Evolutionary conservation across 108 stramenopile genomes (phyloP).

Genomic region (Thalassiosira profunda): DNA sequence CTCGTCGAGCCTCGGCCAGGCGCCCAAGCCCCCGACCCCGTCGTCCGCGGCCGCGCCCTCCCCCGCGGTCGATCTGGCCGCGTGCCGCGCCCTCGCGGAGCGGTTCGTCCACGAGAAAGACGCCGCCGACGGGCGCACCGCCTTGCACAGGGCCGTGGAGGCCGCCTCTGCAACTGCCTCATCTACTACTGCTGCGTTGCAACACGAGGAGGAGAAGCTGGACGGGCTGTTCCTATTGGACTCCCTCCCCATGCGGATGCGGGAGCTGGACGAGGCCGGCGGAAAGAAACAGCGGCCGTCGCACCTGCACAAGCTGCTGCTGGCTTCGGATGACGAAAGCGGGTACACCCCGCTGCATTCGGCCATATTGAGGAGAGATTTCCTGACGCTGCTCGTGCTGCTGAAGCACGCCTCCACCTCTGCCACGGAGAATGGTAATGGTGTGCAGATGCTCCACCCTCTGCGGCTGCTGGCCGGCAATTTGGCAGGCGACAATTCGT

Average conservation of each 20-base stretch:
- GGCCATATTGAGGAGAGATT: neutral
- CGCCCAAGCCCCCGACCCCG: neutral
- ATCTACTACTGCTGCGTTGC: no score
- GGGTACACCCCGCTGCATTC: neutral
- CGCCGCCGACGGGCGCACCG: no score
- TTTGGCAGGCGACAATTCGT: neutral
- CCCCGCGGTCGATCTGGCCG: neutral
- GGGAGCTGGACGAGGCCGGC: neutral
- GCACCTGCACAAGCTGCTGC: neutral
- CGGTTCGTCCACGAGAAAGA: no score
- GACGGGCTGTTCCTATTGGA: neutral
- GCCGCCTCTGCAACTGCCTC: no score
- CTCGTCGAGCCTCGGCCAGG: neutral
- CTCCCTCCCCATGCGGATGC: neutral
- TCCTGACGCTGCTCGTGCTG: neutral
- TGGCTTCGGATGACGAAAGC: neutral
- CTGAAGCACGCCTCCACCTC: neutral
- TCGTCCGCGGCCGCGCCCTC: neutral
- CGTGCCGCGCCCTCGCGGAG: slow-evolving; percentile 3
- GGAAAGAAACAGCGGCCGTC: neutral
- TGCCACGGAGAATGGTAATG: neutral
- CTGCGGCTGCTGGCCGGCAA: neutral
- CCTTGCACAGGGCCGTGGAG: no score
- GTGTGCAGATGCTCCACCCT: neutral
- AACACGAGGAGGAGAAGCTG: neutral